Evolutionary conservation across 176 grass and related monocot species (phyloP).

Genomic region (Leersia perrieri): DNA sequence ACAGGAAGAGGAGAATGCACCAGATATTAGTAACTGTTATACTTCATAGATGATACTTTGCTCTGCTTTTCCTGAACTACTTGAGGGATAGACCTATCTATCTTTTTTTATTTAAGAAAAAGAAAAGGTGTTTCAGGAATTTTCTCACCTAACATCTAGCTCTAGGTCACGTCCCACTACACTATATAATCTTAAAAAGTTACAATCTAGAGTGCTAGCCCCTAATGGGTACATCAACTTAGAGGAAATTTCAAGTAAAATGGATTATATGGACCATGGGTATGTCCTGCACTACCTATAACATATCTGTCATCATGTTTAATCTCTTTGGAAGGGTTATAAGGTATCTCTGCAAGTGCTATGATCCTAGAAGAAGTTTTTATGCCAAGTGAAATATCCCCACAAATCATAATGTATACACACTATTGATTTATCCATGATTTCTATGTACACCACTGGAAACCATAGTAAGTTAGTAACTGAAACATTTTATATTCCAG

Average conservation of each 20-base stretch:
- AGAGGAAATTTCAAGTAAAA: neutral
- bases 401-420: neutral
- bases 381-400: neutral
- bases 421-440: neutral
- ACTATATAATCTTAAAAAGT: neutral
- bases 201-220: neutral
- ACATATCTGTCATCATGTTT: neutral
- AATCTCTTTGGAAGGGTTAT: neutral
- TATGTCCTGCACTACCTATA: neutral
- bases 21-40: neutral
- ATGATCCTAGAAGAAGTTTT: neutral
- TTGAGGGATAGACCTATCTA: too few species aligned
- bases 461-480: constrained; percentile 9
- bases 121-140: constrained; percentile 3
- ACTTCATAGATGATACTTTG: neutral
- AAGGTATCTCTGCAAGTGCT: constrained; percentile 11
- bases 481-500: constrained; percentile 17
- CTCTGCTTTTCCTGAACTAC: constrained; percentile 18
- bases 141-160: neutral
- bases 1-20: constrained; percentile 8
- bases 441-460: neutral
- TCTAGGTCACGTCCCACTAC: neutral
- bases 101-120: too few species aligned
- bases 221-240: neutral
- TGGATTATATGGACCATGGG: neutral